Conservation (phyloP, 345 rosid genomes). For the Acer yangbiense region DNA sequence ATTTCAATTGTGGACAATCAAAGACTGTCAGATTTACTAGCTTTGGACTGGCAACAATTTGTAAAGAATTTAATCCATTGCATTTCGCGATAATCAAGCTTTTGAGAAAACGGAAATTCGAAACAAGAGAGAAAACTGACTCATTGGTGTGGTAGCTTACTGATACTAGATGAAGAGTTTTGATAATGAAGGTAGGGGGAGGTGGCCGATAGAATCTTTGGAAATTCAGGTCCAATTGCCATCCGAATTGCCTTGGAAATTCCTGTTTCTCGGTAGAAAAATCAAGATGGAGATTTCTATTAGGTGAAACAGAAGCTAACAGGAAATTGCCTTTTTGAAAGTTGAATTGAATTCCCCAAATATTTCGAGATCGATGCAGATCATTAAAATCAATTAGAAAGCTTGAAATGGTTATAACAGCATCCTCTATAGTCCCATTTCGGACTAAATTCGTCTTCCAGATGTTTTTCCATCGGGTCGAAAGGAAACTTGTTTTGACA, state of each 20-base stretch:
- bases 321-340: not conserved
- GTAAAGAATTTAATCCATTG: constrained; percentile 3
- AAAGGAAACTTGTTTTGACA: constrained; percentile 12
- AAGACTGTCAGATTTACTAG: constrained; percentile 4
- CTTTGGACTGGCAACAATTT: not conserved
- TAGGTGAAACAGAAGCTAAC: constrained; percentile 2
- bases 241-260: constrained; percentile 4
- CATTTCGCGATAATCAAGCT: not conserved
- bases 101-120: constrained; percentile 2
- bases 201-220: not conserved
- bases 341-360: constrained; percentile 6
- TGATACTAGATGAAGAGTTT: constrained; percentile 15
- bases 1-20: constrained; percentile 8
- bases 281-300: constrained; percentile 14
- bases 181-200: constrained; percentile 5
- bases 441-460: not conserved
- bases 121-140: constrained; percentile 5
- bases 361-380: not conserved
- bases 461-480: constrained; percentile 3
- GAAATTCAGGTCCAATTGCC: constrained; percentile 3
- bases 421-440: not conserved
- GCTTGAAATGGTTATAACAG: not conserved
- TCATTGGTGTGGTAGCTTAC: not conserved
- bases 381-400: not conserved
- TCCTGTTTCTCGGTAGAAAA: constrained; percentile 13